These are phyloP conservation scores for Fomitopsis pulvina DNA, from an alignment of 768 basidiomycete genomes.

Conservation along the genomic window DNA sequence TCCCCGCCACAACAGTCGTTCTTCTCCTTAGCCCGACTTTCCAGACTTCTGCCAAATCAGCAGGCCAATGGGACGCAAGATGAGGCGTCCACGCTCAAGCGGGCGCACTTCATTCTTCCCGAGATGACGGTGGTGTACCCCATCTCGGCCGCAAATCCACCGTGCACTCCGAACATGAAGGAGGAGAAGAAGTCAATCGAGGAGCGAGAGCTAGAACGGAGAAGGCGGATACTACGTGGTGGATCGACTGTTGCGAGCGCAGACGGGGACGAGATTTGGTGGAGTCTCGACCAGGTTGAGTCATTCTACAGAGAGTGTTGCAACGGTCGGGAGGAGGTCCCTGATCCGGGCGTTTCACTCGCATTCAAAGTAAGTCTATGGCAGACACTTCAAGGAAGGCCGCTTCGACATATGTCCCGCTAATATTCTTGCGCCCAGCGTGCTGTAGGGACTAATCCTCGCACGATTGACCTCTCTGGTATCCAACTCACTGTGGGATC, in stretches of 20 bases:
- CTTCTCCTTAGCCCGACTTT: conserved; percentile 56
- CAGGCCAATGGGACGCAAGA: conserved; percentile 28
- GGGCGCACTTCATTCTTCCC: conserved; percentile 89
- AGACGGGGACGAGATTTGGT: conserved; percentile 52
- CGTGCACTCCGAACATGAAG: conserved; percentile 68
- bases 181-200: conserved; percentile 82
- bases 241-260: conserved; percentile 21
- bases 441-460: conserved; percentile 48
- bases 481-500: conserved; percentile 63
- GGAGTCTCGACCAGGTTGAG: conserved; percentile 80
- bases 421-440: conserved; percentile 28
- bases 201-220: conserved; percentile 63
- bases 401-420: neutral
- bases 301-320: conserved; percentile 86
- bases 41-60: conserved; percentile 64
- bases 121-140: conserved; percentile 86
- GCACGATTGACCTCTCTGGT: conserved; percentile 74
- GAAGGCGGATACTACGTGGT: conserved; percentile 58
- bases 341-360: conserved; percentile 55
- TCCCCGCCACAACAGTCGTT: conserved; percentile 62
- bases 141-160: conserved; percentile 79
- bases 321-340: conserved; percentile 64
- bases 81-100: conserved; percentile 60
- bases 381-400: too few relatives aligned
- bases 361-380: conserved; percentile 67